Conservation (phyloP, 1,284 basidiomycete species). For the Austroboletus niveus region DNA sequence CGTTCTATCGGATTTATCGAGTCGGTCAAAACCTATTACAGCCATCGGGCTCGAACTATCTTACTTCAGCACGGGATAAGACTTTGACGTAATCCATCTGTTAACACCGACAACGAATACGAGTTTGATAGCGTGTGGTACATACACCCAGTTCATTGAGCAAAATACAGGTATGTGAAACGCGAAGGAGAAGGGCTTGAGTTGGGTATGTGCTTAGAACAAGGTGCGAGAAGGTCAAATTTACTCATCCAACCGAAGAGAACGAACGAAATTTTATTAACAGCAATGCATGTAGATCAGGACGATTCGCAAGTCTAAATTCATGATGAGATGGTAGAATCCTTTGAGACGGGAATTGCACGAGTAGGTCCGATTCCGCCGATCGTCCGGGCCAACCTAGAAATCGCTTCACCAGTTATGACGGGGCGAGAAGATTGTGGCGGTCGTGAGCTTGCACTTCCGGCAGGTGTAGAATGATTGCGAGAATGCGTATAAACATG, state of each 20-base stretch:
- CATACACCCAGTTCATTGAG: slow-evolving; percentile 14
- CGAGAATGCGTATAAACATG: slow-evolving; percentile 44
- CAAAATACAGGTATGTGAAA: slow-evolving; percentile 23
- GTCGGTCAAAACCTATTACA: slow-evolving; percentile 78
- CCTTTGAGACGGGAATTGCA: slow-evolving; percentile 27
- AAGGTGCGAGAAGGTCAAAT: slow-evolving; percentile 13
- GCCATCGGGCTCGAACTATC: slow-evolving; percentile 88
- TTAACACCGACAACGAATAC: slow-evolving; percentile 9
- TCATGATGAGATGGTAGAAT: slow-evolving; percentile 27
- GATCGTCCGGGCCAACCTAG: slow-evolving; percentile 59
- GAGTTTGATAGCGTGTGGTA: slow-evolving; percentile 20
- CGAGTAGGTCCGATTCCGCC: slow-evolving; percentile 37
- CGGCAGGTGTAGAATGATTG: slow-evolving; percentile 59
- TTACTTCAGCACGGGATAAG: slow-evolving; percentile 79
- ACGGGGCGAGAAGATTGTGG: slow-evolving; percentile 57
- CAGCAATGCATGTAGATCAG: slow-evolving; percentile 14
- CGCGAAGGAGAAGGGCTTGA: slow-evolving; percentile 14
- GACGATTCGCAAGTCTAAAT: slow-evolving; percentile 4
- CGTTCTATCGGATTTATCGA: slow-evolving; percentile 85
- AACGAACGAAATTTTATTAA: slow-evolving; percentile 7
- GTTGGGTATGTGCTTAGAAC: slow-evolving; percentile 24
- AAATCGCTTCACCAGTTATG: slow-evolving; percentile 65
- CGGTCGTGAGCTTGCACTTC: slow-evolving; percentile 36
- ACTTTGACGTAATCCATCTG: background rate
- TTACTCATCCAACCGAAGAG: slow-evolving; percentile 23